Base-by-base conservation (phyloP, 2,329 filamentous ascomycete genomes). In the Talaromyces islandicus region DNA sequence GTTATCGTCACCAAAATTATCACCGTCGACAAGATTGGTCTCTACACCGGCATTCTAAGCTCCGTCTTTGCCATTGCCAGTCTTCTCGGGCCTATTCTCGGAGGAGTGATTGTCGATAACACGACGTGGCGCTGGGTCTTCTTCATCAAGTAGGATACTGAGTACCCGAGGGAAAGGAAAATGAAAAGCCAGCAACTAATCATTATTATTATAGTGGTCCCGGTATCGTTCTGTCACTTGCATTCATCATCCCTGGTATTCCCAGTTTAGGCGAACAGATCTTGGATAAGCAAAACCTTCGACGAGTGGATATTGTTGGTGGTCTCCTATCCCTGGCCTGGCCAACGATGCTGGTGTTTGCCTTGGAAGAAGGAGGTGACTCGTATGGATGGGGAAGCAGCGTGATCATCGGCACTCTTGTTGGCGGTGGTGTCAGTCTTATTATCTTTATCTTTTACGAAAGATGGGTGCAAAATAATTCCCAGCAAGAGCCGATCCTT, bases 401-500 rank as follows among this genome's bases (percentile, higher is more conserved):
- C 11, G 38, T 56, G 7, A 60, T 62, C 19, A 60, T 65, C 51
- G 24, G 56, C 14, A 50, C 56, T 17, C 51, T 65, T 25, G 52
- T 60, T 27, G n/a, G 61, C 7, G 29, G 50, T 7, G 59, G 59
- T 21, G 41, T 60, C 14, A n/a, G 35, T 14, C 24, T 54, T 3
- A 57, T 62, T 24, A 24, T 50, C n/a, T 57, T 62, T 50, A 30
- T 57, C 21, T 50, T 60, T 24, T 77, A 71, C 69, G 71, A 75
- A 55, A 64, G 59, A 21, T 50, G 68, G 24, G 58, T 67, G 25
- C 64, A 60, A 21, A 56, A 64, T 52, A 55, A 61, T 17, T 56
- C 58, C 17, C 59, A 60, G 14, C 63, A 64, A 24, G 68, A 77
- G 59, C 74, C 75, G 11, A 65, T 78, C 19, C 48, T 76, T 77